Evolutionary conservation across 2,329 filamentous ascomycete species (phyloP).

Genomic region (Fonsecaea pugnacius): DNA sequence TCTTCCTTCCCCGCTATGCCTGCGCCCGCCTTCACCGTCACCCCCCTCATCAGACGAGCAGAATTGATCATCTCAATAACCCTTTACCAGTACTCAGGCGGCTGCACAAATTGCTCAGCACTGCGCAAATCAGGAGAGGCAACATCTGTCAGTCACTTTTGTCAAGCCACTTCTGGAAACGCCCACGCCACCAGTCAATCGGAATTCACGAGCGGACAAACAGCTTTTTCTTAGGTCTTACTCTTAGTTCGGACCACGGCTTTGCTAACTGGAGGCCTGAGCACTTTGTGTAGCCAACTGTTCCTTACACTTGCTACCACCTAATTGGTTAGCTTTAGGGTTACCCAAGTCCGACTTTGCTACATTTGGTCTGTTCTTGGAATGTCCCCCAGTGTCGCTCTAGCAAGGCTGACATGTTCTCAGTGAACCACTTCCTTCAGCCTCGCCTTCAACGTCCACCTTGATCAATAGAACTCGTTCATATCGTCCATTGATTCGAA

Average conservation of each 20-base stretch:
- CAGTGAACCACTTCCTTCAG: not conserved
- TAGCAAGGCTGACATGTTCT: not conserved
- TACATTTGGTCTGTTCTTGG: not conserved
- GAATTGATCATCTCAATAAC: not conserved
- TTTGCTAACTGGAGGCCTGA: not conserved
- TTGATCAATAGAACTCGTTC: not conserved
- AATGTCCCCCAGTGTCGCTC: not conserved
- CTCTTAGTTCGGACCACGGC: not conserved
- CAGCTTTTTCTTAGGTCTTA: constrained; percentile 3
- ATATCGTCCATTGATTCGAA: not conserved
- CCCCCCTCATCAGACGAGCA: not conserved
- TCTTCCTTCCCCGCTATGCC: not conserved
- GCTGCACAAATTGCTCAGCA: constrained; percentile 5
- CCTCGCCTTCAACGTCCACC: not conserved
- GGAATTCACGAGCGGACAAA: not conserved
- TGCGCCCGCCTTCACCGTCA: not conserved
- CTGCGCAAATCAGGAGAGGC: not conserved
- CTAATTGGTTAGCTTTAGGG: not conserved
- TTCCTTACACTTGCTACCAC: not conserved
- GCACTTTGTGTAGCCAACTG: not conserved
- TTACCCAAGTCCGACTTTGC: not conserved
- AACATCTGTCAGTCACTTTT: not conserved
- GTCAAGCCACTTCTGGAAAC: not conserved
- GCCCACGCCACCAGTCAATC: not conserved
- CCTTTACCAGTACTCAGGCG: not conserved